A percentile compares a stretch with the other conserved stretches of the same genome.
These are phyloP conservation scores for Trametes cinnabarina DNA, from an alignment of 768 basidiomycete species.

Conservation along the genomic window DNA sequence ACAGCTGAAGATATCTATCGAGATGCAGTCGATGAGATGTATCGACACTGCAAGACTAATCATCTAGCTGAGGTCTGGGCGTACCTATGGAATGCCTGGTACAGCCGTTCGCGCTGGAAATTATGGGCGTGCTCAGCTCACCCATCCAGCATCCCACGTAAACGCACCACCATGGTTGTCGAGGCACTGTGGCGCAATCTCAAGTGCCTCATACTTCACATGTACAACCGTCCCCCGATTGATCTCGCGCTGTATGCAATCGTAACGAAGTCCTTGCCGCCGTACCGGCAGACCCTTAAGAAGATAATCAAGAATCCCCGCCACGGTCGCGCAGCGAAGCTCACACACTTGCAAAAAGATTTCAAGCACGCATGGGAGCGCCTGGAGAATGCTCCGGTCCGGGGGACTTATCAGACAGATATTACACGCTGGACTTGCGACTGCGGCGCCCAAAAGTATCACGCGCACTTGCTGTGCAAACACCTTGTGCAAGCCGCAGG, in stretches of 20 bases:
- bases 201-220: background rate
- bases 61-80: background rate
- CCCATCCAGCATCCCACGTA: background rate
- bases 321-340: background rate
- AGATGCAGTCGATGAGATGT: background rate
- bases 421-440: constrained; percentile 29
- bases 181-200: background rate
- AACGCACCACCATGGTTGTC: background rate
- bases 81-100: background rate
- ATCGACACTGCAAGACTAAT: background rate
- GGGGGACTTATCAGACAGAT: constrained; percentile 20
- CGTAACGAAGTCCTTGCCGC: background rate
- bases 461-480: constrained; percentile 32
- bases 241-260: background rate
- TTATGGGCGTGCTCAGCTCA: background rate
- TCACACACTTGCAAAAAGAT: background rate
- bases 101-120: background rate
- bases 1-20: background rate
- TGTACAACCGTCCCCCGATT: background rate
- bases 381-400: background rate
- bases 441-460: constrained; percentile 31
- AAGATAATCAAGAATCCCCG: background rate
- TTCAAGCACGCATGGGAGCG: background rate
- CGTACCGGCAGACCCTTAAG: background rate
- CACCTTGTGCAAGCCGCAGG: constrained; percentile 32